phyloP scores from a whole-genome alignment of 805 yeast species.

The Pichia rugopelliculosa region DNA sequence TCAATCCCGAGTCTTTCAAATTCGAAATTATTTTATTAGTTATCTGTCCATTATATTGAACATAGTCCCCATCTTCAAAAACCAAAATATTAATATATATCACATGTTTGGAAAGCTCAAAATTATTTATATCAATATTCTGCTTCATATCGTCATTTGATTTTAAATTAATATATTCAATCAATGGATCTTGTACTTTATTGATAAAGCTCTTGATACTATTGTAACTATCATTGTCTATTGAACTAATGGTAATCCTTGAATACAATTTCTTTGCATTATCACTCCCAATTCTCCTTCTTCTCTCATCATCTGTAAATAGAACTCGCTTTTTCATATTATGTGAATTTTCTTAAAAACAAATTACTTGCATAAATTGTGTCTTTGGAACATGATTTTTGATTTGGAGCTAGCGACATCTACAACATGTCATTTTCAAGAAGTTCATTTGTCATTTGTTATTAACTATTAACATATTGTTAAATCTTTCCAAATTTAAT shows the following conservation, averaged over 20 bases:
- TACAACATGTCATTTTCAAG: too few species aligned
- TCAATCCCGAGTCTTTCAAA: neutral
- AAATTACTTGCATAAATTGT: too few species aligned
- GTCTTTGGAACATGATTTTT: too few species aligned
- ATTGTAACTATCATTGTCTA: neutral
- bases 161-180: neutral
- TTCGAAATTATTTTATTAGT: neutral
- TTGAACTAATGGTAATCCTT: neutral
- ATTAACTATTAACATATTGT: too few species aligned
- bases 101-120: neutral
- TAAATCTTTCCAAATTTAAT: too few species aligned
- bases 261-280: neutral
- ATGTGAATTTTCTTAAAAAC: too few species aligned
- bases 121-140: neutral
- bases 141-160: neutral
- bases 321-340: neutral
- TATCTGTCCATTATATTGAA: constrained; percentile 3
- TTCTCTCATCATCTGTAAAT: neutral
- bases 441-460: too few species aligned
- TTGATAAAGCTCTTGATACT: neutral
- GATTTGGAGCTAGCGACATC: too few species aligned
- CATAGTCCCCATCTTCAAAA: neutral
- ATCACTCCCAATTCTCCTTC: neutral
- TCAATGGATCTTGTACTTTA: neutral
- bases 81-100: constrained; percentile 3